A percentile compares a stretch with the other conserved stretches of the same genome.
Evolutionary conservation across 2,329 filamentous ascomycete species (phyloP).

Genomic region (Ophiostoma sp.): DNA sequence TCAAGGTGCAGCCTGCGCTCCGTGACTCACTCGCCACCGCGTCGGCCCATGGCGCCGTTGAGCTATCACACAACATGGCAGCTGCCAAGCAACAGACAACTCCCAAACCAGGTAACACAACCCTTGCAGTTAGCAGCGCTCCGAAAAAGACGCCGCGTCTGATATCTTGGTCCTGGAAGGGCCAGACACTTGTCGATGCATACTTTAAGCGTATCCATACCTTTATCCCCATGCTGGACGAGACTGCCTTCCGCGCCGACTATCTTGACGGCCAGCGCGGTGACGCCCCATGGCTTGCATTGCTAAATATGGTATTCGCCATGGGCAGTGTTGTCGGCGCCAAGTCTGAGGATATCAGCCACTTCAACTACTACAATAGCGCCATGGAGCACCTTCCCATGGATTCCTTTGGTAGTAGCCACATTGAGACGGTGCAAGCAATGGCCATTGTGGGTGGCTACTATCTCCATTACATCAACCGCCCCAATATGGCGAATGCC

Average conservation of each 20-base stretch:
- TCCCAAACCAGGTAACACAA: background rate
- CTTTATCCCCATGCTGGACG: conserved; percentile 68
- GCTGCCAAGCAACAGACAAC: background rate
- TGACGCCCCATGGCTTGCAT: conserved; percentile 64
- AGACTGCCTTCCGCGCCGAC: conserved; percentile 61
- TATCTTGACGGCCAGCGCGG: conserved; percentile 58
- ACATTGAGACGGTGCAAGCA: conserved; percentile 68
- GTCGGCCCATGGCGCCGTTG: background rate
- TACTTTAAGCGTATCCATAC: conserved; percentile 70
- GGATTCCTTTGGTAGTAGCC: conserved; percentile 63
- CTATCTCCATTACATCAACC: conserved; percentile 73
- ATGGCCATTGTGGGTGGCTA: conserved; percentile 67
- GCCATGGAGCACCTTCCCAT: conserved; percentile 62
- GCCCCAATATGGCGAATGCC: conserved; percentile 70
- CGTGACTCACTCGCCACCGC: background rate
- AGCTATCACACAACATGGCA: background rate
- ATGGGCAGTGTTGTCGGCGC: conserved; percentile 67
- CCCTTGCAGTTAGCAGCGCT: too few species aligned
- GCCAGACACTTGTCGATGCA: conserved; percentile 65
- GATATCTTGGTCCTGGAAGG: conserved; percentile 57
- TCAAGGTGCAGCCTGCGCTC: conserved; percentile 46
- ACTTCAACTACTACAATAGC: conserved; percentile 64
- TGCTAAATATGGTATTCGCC: conserved; percentile 72
- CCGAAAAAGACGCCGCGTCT: conserved; percentile 39
- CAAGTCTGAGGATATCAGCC: conserved; percentile 59